Evolutionary conservation across 179 eudicot species (phyloP).

Genomic region (Spinacia oleracea): DNA sequence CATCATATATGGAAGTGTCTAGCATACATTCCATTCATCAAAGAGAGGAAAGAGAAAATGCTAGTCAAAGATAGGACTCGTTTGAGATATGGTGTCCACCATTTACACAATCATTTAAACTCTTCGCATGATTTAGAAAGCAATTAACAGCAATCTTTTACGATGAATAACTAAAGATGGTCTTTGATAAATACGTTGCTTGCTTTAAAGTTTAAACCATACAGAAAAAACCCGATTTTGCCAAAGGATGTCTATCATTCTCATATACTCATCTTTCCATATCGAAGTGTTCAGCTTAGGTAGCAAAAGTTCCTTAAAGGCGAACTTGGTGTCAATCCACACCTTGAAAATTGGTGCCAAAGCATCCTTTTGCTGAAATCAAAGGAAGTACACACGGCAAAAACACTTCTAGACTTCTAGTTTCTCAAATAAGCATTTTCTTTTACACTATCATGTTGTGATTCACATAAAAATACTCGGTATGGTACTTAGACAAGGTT

Average conservation of each 20-base stretch:
- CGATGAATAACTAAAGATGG: neutral
- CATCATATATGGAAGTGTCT: neutral
- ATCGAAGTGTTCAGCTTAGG: neutral
- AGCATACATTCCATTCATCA: neutral
- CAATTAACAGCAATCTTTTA: neutral
- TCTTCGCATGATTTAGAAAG: neutral
- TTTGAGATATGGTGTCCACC: neutral
- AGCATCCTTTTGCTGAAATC: neutral
- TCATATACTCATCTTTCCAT: neutral
- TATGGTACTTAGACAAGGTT: neutral
- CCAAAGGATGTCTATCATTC: neutral
- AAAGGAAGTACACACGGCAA: neutral
- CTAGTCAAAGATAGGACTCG: neutral
- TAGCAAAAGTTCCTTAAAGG: neutral
- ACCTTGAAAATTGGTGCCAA: neutral
- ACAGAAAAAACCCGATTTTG: neutral
- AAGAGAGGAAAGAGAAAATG: neutral
- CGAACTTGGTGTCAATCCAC: neutral
- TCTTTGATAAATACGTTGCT: neutral
- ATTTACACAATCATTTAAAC: neutral
- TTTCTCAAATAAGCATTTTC: neutral
- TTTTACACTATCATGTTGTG: neutral
- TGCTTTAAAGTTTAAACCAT: neutral
- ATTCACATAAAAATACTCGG: neutral
- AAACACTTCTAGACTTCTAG: neutral